Base-by-base conservation (phyloP, 768 basidiomycete species). In the Boletus sp. region DNA sequence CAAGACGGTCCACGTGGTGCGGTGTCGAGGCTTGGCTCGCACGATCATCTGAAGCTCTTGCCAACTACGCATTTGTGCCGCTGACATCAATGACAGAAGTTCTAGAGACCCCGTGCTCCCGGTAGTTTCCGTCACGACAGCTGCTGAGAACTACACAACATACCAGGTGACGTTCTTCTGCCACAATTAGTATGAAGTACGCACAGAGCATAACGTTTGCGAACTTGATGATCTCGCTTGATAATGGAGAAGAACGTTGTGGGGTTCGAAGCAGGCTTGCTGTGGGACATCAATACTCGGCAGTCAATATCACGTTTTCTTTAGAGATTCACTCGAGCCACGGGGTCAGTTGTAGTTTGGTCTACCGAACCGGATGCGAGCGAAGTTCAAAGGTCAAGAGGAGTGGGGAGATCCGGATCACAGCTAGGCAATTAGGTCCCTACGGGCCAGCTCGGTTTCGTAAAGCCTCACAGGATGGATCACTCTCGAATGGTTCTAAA, bases 191-290 rank as follows among this genome's bases (percentile, higher is more conserved):
- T 49, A 32, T 44, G 30, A 14, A 67, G 52, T 37, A 62, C 35
- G 42, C 45, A 24, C 39, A 56, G 44, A 49, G 18, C 47, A 36
- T 52, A 45, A 49, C 46, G 37, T 49, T 55, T 50, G 8, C 40
- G 50, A 53, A 55, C 63, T 9, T 50, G 59, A 58, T 61, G 36
- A 64, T 40, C 35, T 65, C 59, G 53, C 48, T 59, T 64, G 57
- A 52, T 45, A 53, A 60, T 45, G 50, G 54, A 64, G 51, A 57
- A 59, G 67, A 67, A 62, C 68, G 63, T 58, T 57, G 59, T 47
- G 63, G 68, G 67, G 63, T 64, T 52, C 65, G 55, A 67, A 67
- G 49, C 47, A 24, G 40, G 40, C 14, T 24, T 47, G 29, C 37
- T 59, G 55, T 50, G 63, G 54, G 66, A 58, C 42, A 52, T 58